Conservation (phyloP, 148 eudicot genomes). For the Oxyria digyna region DNA sequence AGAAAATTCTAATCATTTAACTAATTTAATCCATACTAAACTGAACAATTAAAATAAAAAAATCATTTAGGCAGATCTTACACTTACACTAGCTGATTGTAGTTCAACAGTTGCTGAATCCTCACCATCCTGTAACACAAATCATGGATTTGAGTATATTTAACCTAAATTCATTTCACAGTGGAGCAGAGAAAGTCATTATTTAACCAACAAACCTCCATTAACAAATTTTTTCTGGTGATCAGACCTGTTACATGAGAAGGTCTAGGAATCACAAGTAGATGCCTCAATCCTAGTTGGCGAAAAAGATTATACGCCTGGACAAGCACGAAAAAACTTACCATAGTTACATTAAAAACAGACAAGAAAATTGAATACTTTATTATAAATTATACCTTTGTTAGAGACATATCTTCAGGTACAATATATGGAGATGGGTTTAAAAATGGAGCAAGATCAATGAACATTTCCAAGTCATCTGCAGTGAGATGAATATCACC, state of each 20-base stretch:
- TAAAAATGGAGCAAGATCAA: conserved; percentile 90
- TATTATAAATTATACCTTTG: conserved; percentile 68
- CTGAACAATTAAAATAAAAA: no score
- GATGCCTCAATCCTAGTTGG: conserved; percentile 78
- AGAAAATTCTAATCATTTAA: not conserved
- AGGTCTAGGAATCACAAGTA: conserved; percentile 88
- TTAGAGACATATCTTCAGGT: conserved; percentile 92
- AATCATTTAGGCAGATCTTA: conserved; percentile 52
- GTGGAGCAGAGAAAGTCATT: conserved; percentile 13
- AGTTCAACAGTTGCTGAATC: conserved; percentile 53
- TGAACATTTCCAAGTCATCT: conserved; percentile 95
- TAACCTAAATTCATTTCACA: not conserved
- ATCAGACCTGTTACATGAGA: conserved; percentile 84
- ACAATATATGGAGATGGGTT: conserved; percentile 92
- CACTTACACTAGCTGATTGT: conserved; percentile 99
- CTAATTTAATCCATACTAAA: no score
- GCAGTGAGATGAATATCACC: conserved; percentile 63
- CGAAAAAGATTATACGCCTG: conserved; percentile 97
- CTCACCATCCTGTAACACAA: conserved; percentile 54
- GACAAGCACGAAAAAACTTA: conserved; percentile 12
- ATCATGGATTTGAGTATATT: not conserved
- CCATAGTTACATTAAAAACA: not conserved
- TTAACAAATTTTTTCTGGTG: conserved; percentile 78
- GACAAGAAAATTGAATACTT: not conserved
- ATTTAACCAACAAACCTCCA: conserved; percentile 45